phyloP scores from a whole-genome alignment of 1,284 basidiomycete genomes.

The Pterula multifida region DNA sequence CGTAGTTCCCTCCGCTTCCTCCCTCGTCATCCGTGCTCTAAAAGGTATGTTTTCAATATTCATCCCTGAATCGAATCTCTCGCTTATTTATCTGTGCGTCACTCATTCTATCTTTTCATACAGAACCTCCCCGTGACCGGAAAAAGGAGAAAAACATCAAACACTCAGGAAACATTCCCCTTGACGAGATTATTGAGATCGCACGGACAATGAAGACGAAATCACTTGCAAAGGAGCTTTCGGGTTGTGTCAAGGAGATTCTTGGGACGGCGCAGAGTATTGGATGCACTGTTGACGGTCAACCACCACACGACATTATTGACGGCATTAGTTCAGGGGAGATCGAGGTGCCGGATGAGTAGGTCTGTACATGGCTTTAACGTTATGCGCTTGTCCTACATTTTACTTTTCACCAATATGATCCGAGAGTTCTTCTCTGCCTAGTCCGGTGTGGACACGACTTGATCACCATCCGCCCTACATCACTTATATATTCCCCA shows the following conservation, averaged over 20 bases:
- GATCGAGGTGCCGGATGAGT: conserved; percentile 91
- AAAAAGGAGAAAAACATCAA: conserved; percentile 99
- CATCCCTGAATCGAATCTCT: too few relatives aligned
- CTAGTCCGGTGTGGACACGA: too few relatives aligned
- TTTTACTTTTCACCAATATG: too few relatives aligned
- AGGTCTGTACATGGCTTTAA: too few relatives aligned
- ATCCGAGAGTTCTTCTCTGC: too few relatives aligned
- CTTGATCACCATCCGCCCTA: too few relatives aligned
- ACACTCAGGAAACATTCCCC: conserved; percentile 89
- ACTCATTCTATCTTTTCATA: conserved; percentile 5
- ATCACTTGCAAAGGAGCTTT: conserved; percentile 87
- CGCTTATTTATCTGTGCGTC: neutral
- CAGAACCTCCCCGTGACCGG: conserved; percentile 97
- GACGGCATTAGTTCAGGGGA: conserved; percentile 94
- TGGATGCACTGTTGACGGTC: conserved; percentile 94
- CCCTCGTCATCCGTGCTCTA: conserved; percentile 96
- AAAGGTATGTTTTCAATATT: conserved; percentile 55
- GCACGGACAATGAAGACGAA: conserved; percentile 95
- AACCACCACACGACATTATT: conserved; percentile 90
- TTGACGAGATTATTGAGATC: conserved; percentile 94
- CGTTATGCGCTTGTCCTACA: too few relatives aligned
- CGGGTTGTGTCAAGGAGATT: conserved; percentile 90
- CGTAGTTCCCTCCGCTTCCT: conserved; percentile 96
- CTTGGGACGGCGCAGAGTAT: conserved; percentile 88
- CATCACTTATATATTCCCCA: too few relatives aligned